Conservation (phyloP, 129 eudicot genomes). For the Flaveria linearis region DNA sequence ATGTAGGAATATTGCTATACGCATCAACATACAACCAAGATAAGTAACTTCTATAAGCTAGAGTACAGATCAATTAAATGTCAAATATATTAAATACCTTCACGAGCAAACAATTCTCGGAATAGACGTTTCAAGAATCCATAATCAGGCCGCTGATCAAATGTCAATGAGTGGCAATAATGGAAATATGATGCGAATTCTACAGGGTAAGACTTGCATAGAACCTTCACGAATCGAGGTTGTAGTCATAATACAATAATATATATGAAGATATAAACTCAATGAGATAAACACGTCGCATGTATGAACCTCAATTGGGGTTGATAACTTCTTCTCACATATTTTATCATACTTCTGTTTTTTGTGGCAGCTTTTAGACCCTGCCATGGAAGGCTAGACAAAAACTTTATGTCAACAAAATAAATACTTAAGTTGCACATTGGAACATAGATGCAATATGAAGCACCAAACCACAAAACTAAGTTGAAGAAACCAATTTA, state of each 20-base stretch:
- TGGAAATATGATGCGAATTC: constrained; percentile 95
- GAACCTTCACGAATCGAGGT: constrained; percentile 49
- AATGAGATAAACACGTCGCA: constrained; percentile 12
- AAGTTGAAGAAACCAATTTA: neutral
- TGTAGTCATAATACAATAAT: constrained; percentile 5
- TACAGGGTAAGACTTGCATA: constrained; percentile 95
- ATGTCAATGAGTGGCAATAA: constrained; percentile 91
- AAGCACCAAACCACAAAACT: constrained; percentile 9
- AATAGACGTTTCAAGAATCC: constrained; percentile 89
- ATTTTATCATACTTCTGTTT: constrained; percentile 96
- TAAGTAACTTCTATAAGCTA: constrained; percentile 3
- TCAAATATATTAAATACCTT: constrained; percentile 50
- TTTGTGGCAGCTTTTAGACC: constrained; percentile 96
- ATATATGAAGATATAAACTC: constrained; percentile 1
- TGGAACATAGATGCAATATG: neutral
- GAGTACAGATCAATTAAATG: neutral
- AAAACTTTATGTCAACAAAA: constrained; percentile 30
- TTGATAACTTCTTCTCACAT: constrained; percentile 91
- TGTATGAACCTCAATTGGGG: constrained; percentile 79
- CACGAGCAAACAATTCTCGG: constrained; percentile 87
- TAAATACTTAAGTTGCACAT: neutral
- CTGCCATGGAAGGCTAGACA: constrained; percentile 93
- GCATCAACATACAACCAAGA: neutral
- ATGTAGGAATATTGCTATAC: neutral
- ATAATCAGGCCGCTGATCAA: constrained; percentile 96